Evolutionary conservation across 1,284 basidiomycete genomes (phyloP).

Genomic region (Tremellales sp.): DNA sequence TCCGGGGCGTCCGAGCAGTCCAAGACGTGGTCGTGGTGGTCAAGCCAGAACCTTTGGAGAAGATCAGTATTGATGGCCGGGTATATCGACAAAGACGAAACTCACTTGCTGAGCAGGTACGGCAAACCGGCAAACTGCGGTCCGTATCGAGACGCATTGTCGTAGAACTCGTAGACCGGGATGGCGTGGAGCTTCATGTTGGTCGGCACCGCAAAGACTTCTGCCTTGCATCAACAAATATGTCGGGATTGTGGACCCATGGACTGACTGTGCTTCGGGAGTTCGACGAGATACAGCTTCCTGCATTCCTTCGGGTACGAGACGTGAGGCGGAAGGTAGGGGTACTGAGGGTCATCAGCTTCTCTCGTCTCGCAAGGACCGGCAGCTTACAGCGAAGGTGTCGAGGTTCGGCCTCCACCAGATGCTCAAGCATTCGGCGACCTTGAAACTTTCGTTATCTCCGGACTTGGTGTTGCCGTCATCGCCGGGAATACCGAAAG

Average conservation of each 20-base stretch:
- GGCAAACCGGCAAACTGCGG: constrained; percentile 93
- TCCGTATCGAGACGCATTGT: constrained; percentile 91
- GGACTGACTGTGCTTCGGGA: constrained; percentile 83
- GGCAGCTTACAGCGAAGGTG: constrained; percentile 84
- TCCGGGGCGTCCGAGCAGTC: background rate
- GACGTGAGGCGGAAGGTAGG: constrained; percentile 92
- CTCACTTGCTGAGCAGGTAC: constrained; percentile 81
- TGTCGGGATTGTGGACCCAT: background rate
- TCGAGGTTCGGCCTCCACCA: constrained; percentile 99
- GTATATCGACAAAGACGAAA: too few species aligned
- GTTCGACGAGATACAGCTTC: constrained; percentile 90
- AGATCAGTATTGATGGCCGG: too few species aligned
- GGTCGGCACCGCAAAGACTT: constrained; percentile 90
- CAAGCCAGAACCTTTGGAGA: constrained; percentile 2
- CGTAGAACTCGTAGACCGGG: constrained; percentile 93
- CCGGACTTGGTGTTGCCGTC: background rate
- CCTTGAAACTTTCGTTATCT: constrained; percentile 34
- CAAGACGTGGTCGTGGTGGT: constrained; percentile 1
- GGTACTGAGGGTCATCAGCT: constrained; percentile 63
- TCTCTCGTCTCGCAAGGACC: background rate
- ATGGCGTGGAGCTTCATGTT: constrained; percentile 98
- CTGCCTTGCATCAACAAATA: constrained; percentile 50
- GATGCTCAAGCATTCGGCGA: constrained; percentile 87
- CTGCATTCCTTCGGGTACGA: constrained; percentile 98
- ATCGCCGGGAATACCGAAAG: constrained; percentile 59